Conservation (phyloP, 371 early-diverging fungal genomes). For the Apophysomyces trapeziformis region DNA sequence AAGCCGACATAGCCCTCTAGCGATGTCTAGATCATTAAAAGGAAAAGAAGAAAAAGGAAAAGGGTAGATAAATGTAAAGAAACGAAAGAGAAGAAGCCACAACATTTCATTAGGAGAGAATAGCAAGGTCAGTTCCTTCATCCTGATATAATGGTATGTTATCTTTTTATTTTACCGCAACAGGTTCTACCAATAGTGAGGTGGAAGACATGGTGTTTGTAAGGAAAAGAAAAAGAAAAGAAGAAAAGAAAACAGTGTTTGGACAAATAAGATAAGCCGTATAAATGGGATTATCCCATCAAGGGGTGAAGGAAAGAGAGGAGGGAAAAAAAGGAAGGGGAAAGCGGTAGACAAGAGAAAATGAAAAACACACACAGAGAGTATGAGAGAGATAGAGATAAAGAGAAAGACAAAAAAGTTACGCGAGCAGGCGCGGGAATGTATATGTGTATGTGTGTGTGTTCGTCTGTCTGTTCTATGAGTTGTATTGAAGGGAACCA, state of each 20-base stretch:
- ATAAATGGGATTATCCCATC: slow-evolving; percentile 18
- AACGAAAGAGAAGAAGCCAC: not conserved
- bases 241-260: slow-evolving; percentile 13
- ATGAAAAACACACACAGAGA: too few relatives aligned
- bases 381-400: too few relatives aligned
- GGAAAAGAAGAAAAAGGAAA: slow-evolving; percentile 3
- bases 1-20: slow-evolving; percentile 91
- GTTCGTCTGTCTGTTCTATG: too few relatives aligned
- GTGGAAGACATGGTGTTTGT: slow-evolving; percentile 20
- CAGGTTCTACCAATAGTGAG: slow-evolving; percentile 22
- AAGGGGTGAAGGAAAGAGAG: slow-evolving; percentile 8
- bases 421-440: too few relatives aligned
- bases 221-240: slow-evolving; percentile 11
- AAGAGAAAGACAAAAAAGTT: too few relatives aligned
- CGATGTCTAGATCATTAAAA: slow-evolving; percentile 42
- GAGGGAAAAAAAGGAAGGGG: not conserved
- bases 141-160: not conserved
- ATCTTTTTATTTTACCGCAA: slow-evolving; percentile 17
- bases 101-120: not conserved
- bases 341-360: slow-evolving; percentile 6
- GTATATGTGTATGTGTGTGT: too few relatives aligned
- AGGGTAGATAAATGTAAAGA: not conserved
- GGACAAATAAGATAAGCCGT: slow-evolving; percentile 11
- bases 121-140: not conserved
- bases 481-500: slow-evolving; percentile 2